Conservation (phyloP, 1,284 basidiomycete species). For the Rhizoctonia solani region DNA sequence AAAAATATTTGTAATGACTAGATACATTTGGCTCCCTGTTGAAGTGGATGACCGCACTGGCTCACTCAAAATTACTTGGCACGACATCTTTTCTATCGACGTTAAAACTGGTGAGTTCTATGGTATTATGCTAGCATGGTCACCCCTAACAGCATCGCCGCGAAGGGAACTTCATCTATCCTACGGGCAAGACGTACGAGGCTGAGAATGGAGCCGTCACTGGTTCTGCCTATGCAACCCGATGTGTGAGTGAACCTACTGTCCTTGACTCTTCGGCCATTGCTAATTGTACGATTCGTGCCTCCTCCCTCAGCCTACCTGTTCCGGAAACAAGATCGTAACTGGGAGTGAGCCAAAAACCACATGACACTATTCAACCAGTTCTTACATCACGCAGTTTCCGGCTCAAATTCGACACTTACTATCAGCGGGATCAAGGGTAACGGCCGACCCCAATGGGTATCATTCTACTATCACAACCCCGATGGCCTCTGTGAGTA, state of each 20-base stretch:
- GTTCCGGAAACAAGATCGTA: slow-evolving; percentile 28
- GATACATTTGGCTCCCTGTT: slow-evolving; percentile 29
- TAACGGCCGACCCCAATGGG: slow-evolving; percentile 28
- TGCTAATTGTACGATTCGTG: neutral
- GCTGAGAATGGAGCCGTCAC: slow-evolving; percentile 9
- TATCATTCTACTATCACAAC: slow-evolving; percentile 25
- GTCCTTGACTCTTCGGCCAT: neutral
- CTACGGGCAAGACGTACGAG: slow-evolving; percentile 17
- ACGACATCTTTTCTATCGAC: slow-evolving; percentile 22
- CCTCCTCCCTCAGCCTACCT: slow-evolving; percentile 1
- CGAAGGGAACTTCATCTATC: slow-evolving; percentile 23
- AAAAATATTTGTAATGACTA: neutral
- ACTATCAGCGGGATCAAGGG: slow-evolving; percentile 23
- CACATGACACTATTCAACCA: neutral
- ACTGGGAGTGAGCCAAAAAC: slow-evolving; percentile 10
- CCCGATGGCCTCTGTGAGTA: slow-evolving; percentile 29
- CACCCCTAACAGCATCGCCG: too few relatives aligned
- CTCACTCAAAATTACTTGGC: slow-evolving; percentile 13
- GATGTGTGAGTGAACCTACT: slow-evolving; percentile 24
- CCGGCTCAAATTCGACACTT: slow-evolving; percentile 17
- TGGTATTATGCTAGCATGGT: too few relatives aligned
- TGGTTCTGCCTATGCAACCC: slow-evolving; percentile 14
- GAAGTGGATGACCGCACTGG: slow-evolving; percentile 15
- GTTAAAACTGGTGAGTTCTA: slow-evolving; percentile 15
- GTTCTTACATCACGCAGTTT: neutral